Percentiles rank a stretch among this genome's conserved stretches.
Conservation (phyloP, 257 asterid species). For the Fraxinus pennsylvanica region DNA sequence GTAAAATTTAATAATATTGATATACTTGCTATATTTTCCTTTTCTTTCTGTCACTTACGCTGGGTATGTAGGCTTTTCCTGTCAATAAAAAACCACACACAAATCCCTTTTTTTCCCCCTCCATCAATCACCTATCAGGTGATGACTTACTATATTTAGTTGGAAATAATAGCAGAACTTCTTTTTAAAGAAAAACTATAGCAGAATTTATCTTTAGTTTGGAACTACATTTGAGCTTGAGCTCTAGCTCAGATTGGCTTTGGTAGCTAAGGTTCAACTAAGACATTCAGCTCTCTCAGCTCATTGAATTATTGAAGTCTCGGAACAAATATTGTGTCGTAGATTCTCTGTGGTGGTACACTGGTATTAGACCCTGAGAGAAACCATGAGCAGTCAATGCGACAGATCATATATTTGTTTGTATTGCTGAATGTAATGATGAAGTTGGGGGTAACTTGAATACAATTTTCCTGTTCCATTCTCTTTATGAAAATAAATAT, state of each 20-base stretch:
- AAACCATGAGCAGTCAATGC: background rate
- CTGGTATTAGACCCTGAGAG: background rate
- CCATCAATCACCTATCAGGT: background rate
- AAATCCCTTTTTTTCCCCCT: too few species aligned
- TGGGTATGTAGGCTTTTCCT: background rate
- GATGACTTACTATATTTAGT: background rate
- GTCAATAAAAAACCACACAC: too few species aligned
- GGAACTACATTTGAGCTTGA: background rate
- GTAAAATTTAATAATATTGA: too few species aligned
- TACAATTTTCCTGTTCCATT: slow-evolving; percentile 15
- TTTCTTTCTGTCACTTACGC: background rate
- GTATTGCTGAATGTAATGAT: background rate
- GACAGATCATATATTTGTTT: background rate
- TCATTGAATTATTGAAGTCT: background rate
- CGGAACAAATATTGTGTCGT: background rate
- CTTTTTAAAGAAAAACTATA: too few species aligned
- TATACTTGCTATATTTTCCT: background rate
- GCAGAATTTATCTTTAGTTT: too few species aligned
- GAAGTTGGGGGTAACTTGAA: background rate
- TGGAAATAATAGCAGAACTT: background rate
- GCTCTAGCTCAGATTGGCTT: background rate
- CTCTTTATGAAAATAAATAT: slow-evolving; percentile 21
- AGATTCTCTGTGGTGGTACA: background rate
- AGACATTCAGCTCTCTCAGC: too few species aligned
- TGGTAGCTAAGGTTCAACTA: background rate